These are phyloP conservation scores for Suhomyces ambrosiae DNA, from an alignment of 1,139 yeast genomes.

Conservation along the genomic window DNA sequence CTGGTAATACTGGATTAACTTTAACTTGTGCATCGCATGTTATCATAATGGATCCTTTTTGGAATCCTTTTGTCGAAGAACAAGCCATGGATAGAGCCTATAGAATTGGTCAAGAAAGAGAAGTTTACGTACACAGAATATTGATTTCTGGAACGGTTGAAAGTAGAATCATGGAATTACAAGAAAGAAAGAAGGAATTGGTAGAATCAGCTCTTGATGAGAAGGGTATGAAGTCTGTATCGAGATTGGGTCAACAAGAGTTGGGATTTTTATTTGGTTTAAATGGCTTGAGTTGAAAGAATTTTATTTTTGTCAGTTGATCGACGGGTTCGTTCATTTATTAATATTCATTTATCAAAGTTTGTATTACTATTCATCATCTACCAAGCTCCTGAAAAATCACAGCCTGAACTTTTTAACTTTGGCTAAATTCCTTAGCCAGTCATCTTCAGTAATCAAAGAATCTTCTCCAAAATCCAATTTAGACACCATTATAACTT, in stretches of 20 bases:
- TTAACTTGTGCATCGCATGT: slow-evolving; percentile 93
- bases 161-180: slow-evolving; percentile 79
- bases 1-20: slow-evolving; percentile 92
- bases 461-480: slow-evolving; percentile 24
- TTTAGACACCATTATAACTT: slow-evolving; percentile 44
- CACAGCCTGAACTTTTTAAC: slow-evolving; percentile 36
- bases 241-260: slow-evolving; percentile 68
- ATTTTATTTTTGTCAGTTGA: neutral
- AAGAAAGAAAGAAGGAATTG: slow-evolving; percentile 68
- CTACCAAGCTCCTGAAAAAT: neutral
- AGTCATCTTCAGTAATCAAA: slow-evolving; percentile 35
- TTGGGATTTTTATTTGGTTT: slow-evolving; percentile 80
- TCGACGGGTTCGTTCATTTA: too few relatives aligned
- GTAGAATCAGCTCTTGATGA: slow-evolving; percentile 83
- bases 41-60: slow-evolving; percentile 86
- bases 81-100: slow-evolving; percentile 97
- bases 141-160: slow-evolving; percentile 73
- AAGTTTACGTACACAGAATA: slow-evolving; percentile 73
- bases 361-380: neutral
- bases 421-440: slow-evolving; percentile 40
- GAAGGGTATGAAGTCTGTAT: slow-evolving; percentile 63
- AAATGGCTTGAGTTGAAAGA: slow-evolving; percentile 27
- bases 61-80: slow-evolving; percentile 96
- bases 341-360: neutral
- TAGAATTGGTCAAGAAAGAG: slow-evolving; percentile 82